These are phyloP conservation scores for Setaria viridis DNA, from an alignment of 202 grass and related monocot genomes.

Conservation along the genomic window DNA sequence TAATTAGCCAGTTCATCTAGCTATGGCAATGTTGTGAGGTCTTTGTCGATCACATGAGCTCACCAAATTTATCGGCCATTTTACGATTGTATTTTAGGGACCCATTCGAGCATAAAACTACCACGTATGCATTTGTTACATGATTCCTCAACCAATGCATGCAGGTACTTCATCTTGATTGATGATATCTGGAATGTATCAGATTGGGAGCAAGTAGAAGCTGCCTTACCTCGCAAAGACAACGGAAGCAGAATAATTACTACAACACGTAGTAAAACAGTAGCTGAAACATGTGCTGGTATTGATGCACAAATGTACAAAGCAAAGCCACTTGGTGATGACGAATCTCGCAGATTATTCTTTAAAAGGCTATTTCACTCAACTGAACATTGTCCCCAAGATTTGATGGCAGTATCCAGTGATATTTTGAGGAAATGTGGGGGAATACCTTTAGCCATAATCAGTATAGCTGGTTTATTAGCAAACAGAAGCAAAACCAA, in stretches of 20 bases:
- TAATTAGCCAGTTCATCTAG: too few species aligned
- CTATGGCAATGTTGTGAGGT: too few species aligned
- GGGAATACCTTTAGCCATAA: slow-evolving; percentile 32
- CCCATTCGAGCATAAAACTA: too few species aligned
- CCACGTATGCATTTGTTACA: too few species aligned
- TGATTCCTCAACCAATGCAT: not conserved
- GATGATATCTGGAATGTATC: not conserved
- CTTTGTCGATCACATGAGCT: too few species aligned
- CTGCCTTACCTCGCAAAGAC: not conserved
- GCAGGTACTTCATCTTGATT: not conserved
- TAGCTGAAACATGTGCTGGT: not conserved
- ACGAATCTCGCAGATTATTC: not conserved
- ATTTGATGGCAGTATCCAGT: not conserved
- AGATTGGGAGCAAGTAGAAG: not conserved
- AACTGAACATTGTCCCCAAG: not conserved
- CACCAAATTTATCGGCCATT: too few species aligned
- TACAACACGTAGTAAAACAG: slow-evolving; percentile 20
- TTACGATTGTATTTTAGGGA: too few species aligned
- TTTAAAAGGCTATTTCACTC: slow-evolving; percentile 17
- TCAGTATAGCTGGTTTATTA: slow-evolving; percentile 37
- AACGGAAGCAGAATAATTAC: slow-evolving; percentile 16
- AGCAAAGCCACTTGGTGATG: not conserved
- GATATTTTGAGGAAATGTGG: slow-evolving; percentile 15
- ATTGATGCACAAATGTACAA: not conserved
- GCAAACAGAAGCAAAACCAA: not conserved